phyloP scores from a whole-genome alignment of 176 grass and related monocot species.

The Avena sativa region DNA sequence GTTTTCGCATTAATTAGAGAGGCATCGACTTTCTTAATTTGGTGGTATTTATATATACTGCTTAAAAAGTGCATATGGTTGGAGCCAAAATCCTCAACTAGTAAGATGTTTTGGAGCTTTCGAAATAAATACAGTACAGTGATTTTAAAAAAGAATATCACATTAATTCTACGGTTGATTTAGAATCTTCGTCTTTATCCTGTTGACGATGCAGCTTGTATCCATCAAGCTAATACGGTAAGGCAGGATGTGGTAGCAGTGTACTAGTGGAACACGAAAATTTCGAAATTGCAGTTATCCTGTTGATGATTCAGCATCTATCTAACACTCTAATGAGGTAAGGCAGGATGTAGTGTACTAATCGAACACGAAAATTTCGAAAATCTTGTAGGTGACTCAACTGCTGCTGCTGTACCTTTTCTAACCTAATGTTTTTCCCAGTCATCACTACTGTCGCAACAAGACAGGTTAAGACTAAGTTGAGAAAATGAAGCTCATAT shows the following conservation, averaged over 20 bases:
- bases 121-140: background rate
- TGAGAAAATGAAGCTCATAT: constrained; percentile 34
- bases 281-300: background rate
- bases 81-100: background rate
- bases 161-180: background rate
- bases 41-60: background rate
- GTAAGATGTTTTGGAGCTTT: constrained; percentile 7
- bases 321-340: background rate
- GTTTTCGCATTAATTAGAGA: no score
- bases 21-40: background rate
- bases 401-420: background rate
- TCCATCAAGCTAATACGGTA: background rate
- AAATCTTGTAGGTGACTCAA: constrained; percentile 29
- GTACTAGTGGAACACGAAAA: no score
- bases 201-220: background rate
- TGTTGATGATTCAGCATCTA: background rate
- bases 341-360: constrained; percentile 1
- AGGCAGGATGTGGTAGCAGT: no score
- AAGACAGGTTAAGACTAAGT: background rate
- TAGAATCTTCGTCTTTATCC: background rate
- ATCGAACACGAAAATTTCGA: background rate
- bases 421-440: background rate
- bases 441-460: background rate
- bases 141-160: background rate
- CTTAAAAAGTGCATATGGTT: background rate